A percentile compares a stretch with the other conserved stretches of the same genome.
phyloP scores from a whole-genome alignment of 768 basidiomycete genomes.

The Lyophyllum semitale region DNA sequence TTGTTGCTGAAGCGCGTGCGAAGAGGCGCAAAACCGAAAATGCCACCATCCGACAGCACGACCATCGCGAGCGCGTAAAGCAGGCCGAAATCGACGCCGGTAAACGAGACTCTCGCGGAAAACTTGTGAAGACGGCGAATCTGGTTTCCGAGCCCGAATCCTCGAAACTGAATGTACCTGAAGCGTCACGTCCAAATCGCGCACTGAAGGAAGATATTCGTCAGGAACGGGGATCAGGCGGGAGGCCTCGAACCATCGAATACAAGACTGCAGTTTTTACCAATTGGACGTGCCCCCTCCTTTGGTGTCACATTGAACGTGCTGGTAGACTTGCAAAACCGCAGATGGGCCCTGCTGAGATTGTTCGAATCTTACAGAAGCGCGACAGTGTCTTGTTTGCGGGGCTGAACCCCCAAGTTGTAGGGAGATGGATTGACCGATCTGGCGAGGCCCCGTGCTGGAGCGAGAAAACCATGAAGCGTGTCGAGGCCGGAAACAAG shows the following conservation, averaged over 20 bases:
- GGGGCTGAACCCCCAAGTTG: neutral
- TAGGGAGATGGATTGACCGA: neutral
- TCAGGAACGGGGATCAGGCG: neutral
- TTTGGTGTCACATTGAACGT: too few species aligned
- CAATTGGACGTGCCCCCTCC: neutral
- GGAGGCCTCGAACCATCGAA: neutral
- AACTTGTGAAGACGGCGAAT: neutral
- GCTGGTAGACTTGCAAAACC: too few species aligned
- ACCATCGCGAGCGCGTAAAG: neutral
- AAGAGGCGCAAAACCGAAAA: too few species aligned
- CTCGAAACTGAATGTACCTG: neutral
- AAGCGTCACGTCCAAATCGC: neutral
- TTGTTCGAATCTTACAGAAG: too few species aligned
- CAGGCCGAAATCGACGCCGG: neutral
- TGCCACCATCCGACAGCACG: neutral
- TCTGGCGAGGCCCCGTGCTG: neutral
- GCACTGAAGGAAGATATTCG: neutral
- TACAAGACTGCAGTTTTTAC: neutral
- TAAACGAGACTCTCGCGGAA: neutral
- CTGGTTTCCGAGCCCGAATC: neutral
- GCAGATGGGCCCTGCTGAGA: too few species aligned
- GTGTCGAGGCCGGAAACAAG: neutral
- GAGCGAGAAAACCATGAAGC: neutral
- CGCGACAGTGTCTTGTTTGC: too few species aligned
- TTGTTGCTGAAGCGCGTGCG: too few species aligned